These are phyloP conservation scores for Alternaria tenuissima DNA, from an alignment of 2,329 filamentous ascomycete genomes.

Conservation along the genomic window DNA sequence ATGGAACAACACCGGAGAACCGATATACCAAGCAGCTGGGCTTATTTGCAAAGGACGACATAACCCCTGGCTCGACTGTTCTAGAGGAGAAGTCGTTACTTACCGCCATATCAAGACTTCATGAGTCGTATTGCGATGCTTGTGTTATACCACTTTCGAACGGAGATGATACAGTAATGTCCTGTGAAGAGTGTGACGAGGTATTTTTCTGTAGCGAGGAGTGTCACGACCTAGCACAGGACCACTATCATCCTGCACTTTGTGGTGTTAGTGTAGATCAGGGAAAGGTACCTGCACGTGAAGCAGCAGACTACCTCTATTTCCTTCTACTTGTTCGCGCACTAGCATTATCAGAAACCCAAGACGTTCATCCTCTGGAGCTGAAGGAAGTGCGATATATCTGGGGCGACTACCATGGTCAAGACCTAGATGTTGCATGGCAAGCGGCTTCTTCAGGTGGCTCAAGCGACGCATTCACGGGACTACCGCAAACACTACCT, in stretches of 20 bases:
- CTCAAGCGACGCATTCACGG: conserved; percentile 29
- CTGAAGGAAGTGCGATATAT: conserved; percentile 69
- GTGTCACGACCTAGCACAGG: conserved; percentile 64
- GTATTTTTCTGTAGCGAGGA: conserved; percentile 67
- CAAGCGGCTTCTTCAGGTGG: conserved; percentile 22
- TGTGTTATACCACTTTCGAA: conserved; percentile 77
- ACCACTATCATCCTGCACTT: conserved; percentile 65
- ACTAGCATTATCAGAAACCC: conserved; percentile 68
- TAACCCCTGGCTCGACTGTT: conserved; percentile 77
- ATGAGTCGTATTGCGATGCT: conserved; percentile 88
- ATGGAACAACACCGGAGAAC: conserved; percentile 59
- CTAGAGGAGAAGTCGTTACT: conserved; percentile 85
- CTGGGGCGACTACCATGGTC: conserved; percentile 67
- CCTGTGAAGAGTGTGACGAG: conserved; percentile 65
- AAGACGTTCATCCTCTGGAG: conserved; percentile 65
- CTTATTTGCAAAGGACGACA: conserved; percentile 85
- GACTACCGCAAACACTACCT: conserved; percentile 67
- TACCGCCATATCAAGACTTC: conserved; percentile 86
- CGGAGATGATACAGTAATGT: conserved; percentile 42
- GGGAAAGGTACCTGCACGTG: conserved; percentile 62
- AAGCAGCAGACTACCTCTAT: conserved; percentile 68
- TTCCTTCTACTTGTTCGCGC: conserved; percentile 66
- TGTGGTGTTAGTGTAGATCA: conserved; percentile 65
- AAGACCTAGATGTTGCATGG: conserved; percentile 35
- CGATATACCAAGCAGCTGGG: conserved; percentile 79